phyloP scores from a whole-genome alignment of 2,329 filamentous ascomycete genomes.

The Cladophialophora bantiana region DNA sequence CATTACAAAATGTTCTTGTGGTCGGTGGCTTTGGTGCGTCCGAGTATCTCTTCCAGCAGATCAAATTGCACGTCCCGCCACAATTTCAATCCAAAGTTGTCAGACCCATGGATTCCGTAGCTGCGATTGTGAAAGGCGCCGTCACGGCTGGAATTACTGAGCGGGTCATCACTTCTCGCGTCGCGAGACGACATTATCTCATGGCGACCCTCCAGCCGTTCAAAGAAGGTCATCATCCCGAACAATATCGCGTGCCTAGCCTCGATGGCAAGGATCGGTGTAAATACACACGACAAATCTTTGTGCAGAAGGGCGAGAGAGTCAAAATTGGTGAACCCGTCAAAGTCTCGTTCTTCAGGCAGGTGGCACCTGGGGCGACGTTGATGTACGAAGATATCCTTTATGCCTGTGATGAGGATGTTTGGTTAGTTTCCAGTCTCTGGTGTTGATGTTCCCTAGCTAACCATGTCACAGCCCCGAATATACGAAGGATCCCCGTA shows the following conservation, averaged over 20 bases:
- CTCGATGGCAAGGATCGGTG: slow-evolving; percentile 97
- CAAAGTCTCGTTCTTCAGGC: slow-evolving; percentile 98
- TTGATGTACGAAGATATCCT: slow-evolving; percentile 99
- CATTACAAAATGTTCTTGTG: slow-evolving; percentile 92
- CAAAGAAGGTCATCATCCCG: slow-evolving; percentile 97
- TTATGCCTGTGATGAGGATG: slow-evolving; percentile 96
- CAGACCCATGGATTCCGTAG: slow-evolving; percentile 97
- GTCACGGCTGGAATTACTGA: slow-evolving; percentile 98
- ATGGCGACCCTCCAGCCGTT: slow-evolving; percentile 99
- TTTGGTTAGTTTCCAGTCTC: slow-evolving; percentile 58
- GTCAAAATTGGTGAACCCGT: slow-evolving; percentile 99
- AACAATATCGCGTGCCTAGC: slow-evolving; percentile 95
- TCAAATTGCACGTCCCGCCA: slow-evolving; percentile 96
- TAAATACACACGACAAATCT: slow-evolving; percentile 98
- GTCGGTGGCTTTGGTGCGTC: slow-evolving; percentile 98
- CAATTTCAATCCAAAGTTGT: slow-evolving; percentile 99
- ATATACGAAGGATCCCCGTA: slow-evolving; percentile 99
- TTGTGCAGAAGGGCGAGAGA: slow-evolving; percentile 97
- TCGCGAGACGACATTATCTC: slow-evolving; percentile 95
- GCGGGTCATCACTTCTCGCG: slow-evolving; percentile 93
- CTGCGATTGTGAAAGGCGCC: slow-evolving; percentile 97
- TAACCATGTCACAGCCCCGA: slow-evolving; percentile 66
- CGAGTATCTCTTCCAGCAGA: slow-evolving; percentile 99
- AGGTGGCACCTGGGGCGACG: slow-evolving; percentile 94
- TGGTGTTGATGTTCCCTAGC: background rate